Evolutionary conservation across 495 filamentous ascomycete genomes (phyloP).

Genomic region (Mytilinidion resinicola): DNA sequence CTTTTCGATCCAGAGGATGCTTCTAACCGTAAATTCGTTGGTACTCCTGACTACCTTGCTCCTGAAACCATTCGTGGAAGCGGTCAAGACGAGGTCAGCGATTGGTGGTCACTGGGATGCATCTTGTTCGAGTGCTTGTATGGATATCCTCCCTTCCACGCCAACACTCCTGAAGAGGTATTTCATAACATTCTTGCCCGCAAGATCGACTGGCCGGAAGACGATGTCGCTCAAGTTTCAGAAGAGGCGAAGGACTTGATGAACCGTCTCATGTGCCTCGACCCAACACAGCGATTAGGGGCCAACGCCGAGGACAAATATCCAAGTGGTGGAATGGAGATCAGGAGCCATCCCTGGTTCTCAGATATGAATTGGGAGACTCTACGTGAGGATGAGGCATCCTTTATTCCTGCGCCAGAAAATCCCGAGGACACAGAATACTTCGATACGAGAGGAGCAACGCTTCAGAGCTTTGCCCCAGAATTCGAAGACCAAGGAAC

Average conservation of each 20-base stretch:
- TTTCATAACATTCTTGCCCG: slow-evolving; percentile 93
- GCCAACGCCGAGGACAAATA: slow-evolving; percentile 75
- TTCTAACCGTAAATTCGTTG: slow-evolving; percentile 79
- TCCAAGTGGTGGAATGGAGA: slow-evolving; percentile 78
- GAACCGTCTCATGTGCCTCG: slow-evolving; percentile 75
- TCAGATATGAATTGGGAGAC: slow-evolving; percentile 81
- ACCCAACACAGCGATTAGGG: slow-evolving; percentile 75
- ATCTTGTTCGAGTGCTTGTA: slow-evolving; percentile 96
- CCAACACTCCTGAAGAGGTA: slow-evolving; percentile 80
- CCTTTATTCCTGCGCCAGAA: slow-evolving; percentile 88
- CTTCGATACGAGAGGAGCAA: slow-evolving; percentile 88
- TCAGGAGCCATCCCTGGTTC: slow-evolving; percentile 86
- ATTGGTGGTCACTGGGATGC: slow-evolving; percentile 99
- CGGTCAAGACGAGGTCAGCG: slow-evolving; percentile 94
- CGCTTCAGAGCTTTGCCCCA: slow-evolving; percentile 79
- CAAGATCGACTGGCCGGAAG: slow-evolving; percentile 81
- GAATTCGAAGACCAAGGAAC: slow-evolving; percentile 87
- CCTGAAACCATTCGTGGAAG: slow-evolving; percentile 94
- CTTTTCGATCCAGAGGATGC: slow-evolving; percentile 93
- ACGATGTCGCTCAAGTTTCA: slow-evolving; percentile 57
- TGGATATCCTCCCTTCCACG: slow-evolving; percentile 90
- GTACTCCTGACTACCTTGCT: slow-evolving; percentile 93
- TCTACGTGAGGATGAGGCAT: slow-evolving; percentile 82
- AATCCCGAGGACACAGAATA: slow-evolving; percentile 98
- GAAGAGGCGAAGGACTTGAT: slow-evolving; percentile 87